Conservation (phyloP, 331 rosid species). For the Phaseolus coccineus region DNA sequence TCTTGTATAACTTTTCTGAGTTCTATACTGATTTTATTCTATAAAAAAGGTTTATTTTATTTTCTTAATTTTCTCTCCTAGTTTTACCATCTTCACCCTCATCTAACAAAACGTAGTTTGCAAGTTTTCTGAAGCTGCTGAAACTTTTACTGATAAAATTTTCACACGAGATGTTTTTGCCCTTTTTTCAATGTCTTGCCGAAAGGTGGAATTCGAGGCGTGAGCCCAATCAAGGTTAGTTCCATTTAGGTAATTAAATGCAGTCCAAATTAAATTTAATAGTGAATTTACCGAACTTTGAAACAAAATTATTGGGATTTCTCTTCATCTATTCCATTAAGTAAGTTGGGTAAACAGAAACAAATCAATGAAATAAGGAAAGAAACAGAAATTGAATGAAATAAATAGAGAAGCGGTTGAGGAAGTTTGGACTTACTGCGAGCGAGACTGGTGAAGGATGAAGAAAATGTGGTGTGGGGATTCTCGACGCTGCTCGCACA, state of each 20-base stretch:
- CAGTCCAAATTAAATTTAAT: background rate
- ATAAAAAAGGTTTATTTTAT: too few relatives aligned
- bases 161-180: slow-evolving; percentile 33
- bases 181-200: slow-evolving; percentile 32
- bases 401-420: background rate
- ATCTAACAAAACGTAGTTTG: background rate
- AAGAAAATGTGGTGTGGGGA: slow-evolving; percentile 38
- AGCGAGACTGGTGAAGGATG: slow-evolving; percentile 41
- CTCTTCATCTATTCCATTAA: background rate
- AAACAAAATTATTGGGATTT: slow-evolving; percentile 17
- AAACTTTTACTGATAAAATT: background rate
- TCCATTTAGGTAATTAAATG: background rate
- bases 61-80: too few relatives aligned
- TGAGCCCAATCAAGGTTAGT: background rate
- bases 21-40: too few relatives aligned
- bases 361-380: background rate
- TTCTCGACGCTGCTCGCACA: slow-evolving; percentile 34
- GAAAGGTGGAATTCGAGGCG: background rate
- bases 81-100: too few relatives aligned
- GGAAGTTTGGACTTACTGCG: slow-evolving; percentile 43
- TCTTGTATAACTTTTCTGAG: too few relatives aligned
- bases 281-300: background rate
- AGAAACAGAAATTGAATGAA: slow-evolving; percentile 9
- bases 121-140: background rate
- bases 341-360: slow-evolving; percentile 19